Evolutionary conservation across 352 stramenopile genomes (phyloP), one percentile per base, ranked within the genome.

Genomic region (Phytophthora podocarpi): DNA sequence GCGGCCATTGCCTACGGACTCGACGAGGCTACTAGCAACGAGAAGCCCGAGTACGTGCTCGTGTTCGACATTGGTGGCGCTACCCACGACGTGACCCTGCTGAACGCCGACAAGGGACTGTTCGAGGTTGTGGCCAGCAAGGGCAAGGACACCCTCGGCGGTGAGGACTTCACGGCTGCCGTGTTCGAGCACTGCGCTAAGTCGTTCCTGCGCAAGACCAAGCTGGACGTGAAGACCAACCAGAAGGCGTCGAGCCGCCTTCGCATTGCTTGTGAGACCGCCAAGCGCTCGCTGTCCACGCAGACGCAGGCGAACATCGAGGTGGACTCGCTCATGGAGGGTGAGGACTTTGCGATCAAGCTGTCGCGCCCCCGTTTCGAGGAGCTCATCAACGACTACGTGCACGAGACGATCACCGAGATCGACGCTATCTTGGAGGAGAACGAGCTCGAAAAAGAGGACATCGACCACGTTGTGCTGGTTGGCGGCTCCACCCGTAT

Each of bases 1-100:
- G 97, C 97, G 46, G 97, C 97, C 42, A 98, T 99, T 73, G 97
- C 97, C n/a, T 99, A 99, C 76, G 97, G 97, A 30, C 80, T 99
- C 18, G 97, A 99, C 67, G 97, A 99, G 72, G 74, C 66, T 55
- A 64, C 67, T n/a, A 90, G 87, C 70, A 85, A 82, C 47, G 71
- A 82, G 42, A 81, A 90, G 59, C 89, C 97, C 46, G 91, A 99
- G 70, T 98, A 97, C 64, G 93, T 98, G 21, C 81, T 99, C 27
- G 98, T 99, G 53, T 99, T 99, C 53, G 97, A 99, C 74, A 93
- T 99, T 63, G 97, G 97, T 60, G 97, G 97, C 40, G 97, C 96
- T 50, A 99, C 97, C 7, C 97, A 98, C 70, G 96, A 99, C 73
- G 94, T 99, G 36, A 97, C 91, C 21, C 79, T 99, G 27, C 63